Evolutionary conservation across 805 yeast species (phyloP).

Genomic region (Isabelozyma pseudorhagii): DNA sequence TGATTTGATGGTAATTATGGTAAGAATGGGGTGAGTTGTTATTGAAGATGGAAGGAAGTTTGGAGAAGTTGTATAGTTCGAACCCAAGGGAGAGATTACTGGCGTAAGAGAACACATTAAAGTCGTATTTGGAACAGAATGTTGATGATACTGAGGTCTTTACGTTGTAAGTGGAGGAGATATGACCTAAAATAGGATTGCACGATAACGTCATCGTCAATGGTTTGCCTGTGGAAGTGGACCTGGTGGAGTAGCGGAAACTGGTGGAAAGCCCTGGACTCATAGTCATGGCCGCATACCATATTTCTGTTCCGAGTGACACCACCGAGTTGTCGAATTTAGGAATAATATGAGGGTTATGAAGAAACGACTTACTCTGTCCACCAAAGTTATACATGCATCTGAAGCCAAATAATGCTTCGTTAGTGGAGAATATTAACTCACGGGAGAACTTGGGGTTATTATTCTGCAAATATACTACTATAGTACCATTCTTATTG

Average conservation of each 20-base stretch:
- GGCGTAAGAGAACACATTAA: conserved; percentile 86
- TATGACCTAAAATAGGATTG: conserved; percentile 87
- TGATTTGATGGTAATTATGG: background rate
- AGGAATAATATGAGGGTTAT: conserved; percentile 37
- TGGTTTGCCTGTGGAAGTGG: conserved; percentile 86
- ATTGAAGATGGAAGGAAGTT: conserved; percentile 2
- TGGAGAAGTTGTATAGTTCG: conserved; percentile 65
- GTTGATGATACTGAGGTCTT: conserved; percentile 73
- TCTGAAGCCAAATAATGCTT: conserved; percentile 77
- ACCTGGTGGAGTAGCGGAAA: conserved; percentile 76
- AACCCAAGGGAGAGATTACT: conserved; percentile 84
- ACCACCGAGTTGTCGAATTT: conserved; percentile 60
- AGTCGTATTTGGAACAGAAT: conserved; percentile 80
- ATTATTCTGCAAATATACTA: conserved; percentile 69
- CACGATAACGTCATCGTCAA: conserved; percentile 80
- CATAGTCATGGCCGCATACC: conserved; percentile 81
- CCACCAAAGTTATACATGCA: conserved; percentile 64
- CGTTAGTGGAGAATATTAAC: conserved; percentile 77
- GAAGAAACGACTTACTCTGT: conserved; percentile 13
- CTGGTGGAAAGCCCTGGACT: conserved; percentile 91
- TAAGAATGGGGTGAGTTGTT: background rate
- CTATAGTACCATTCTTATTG: conserved; percentile 53
- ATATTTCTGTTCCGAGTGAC: conserved; percentile 79
- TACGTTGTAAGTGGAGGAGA: conserved; percentile 84
- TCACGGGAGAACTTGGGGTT: conserved; percentile 65